These are phyloP conservation scores for Paraglomus occultum DNA, from an alignment of 192 early-diverging fungal species.

Conservation along the genomic window DNA sequence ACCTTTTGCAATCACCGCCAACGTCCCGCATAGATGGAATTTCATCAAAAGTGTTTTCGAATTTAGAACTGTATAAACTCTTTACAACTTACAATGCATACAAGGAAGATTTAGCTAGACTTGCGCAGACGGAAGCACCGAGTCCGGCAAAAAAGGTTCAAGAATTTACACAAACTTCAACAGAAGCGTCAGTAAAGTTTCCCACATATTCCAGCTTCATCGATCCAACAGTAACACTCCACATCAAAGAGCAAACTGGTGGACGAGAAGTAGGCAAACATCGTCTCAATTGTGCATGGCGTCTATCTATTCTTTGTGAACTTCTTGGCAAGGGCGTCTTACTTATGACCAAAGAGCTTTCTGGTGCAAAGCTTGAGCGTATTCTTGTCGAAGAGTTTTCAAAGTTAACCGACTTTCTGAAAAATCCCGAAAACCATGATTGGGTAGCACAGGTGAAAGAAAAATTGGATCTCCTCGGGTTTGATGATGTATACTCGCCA, in stretches of 20 bases:
- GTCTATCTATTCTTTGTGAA: constrained; percentile 27
- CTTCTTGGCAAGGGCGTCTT: constrained; percentile 42
- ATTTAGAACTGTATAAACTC: constrained; percentile 29
- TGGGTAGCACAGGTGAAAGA: constrained; percentile 24
- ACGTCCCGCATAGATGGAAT: constrained; percentile 31
- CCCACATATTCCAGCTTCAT: constrained; percentile 31
- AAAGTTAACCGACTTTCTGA: constrained; percentile 26
- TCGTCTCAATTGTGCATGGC: constrained; percentile 29
- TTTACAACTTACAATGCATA: constrained; percentile 31
- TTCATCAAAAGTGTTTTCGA: constrained; percentile 32
- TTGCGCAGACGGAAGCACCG: constrained; percentile 2
- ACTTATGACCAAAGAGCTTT: constrained; percentile 46
- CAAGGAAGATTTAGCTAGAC: constrained; percentile 24
- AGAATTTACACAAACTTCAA: neutral
- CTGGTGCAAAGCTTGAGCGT: constrained; percentile 40
- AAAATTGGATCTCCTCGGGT: constrained; percentile 20
- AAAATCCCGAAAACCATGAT: constrained; percentile 27
- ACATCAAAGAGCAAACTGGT: constrained; percentile 29
- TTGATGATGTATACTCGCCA: constrained; percentile 30
- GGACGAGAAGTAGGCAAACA: constrained; percentile 29
- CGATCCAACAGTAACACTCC: constrained; percentile 28
- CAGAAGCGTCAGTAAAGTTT: neutral
- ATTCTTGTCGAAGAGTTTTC: constrained; percentile 31
- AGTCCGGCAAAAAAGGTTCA: constrained; percentile 9
- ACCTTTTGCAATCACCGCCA: constrained; percentile 29